Evolutionary conservation across 2,329 filamentous ascomycete genomes (phyloP).

Genomic region (Fusarium domesticum): DNA sequence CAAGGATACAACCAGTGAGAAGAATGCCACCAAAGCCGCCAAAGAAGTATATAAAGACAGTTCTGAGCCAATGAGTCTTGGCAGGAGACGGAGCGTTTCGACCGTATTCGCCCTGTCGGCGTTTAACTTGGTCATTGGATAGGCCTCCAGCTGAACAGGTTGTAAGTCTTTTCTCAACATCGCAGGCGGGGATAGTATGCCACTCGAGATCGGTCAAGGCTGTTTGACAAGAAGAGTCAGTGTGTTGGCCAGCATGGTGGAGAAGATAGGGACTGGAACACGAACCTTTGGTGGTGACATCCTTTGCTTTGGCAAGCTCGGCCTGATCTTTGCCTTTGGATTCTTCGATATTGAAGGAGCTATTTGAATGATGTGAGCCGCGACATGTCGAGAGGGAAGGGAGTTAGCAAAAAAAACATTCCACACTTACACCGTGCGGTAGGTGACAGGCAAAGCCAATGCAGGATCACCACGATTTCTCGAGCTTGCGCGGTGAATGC

Average conservation of each 20-base stretch:
- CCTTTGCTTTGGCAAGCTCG: background rate
- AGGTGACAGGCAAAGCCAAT: background rate
- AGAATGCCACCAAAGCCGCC: conserved; percentile 73
- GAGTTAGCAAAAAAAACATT: background rate
- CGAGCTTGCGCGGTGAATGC: background rate
- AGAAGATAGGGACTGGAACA: background rate
- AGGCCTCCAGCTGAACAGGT: background rate
- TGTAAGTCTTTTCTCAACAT: background rate
- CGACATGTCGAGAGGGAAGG: background rate
- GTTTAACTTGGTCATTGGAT: background rate
- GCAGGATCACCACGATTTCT: background rate
- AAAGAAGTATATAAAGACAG: conserved; percentile 67
- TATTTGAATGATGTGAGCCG: background rate
- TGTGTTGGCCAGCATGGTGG: background rate
- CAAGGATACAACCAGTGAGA: conserved; percentile 64
- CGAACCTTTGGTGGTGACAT: background rate
- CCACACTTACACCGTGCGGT: background rate
- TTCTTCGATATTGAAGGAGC: background rate
- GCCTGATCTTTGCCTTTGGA: background rate
- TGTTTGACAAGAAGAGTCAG: background rate
- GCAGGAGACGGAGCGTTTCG: background rate
- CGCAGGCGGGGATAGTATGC: background rate
- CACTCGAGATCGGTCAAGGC: background rate
- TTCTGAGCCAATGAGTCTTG: background rate
- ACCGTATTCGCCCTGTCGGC: background rate